Evolutionary conservation across 345 rosid genomes (phyloP), one percentile per base, ranked within the genome.

Genomic region (Cardiospermum halicacabum): DNA sequence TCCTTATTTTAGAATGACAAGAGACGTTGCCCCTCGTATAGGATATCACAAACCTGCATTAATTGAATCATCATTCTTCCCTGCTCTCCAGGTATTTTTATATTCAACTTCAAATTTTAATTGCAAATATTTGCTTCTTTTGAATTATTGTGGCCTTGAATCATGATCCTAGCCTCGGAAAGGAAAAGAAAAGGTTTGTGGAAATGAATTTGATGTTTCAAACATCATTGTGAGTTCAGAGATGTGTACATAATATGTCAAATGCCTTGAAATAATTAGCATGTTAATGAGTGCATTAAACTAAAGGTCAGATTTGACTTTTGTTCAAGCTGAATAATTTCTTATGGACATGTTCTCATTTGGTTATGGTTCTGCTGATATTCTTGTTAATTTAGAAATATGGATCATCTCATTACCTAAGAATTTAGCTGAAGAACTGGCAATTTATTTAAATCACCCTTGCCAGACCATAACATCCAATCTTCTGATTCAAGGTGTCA

Each of bases 1-100:
- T 75, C 99, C 97, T 55, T 94, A 94, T 77, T 93, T 91, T 75
- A 88, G 96, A 76, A 91, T 88, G 96, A 91, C 99, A 15, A 77
- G 96, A n/a, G 96, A 93, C 84, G 99, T 88, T 69, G 96, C 98
- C 58, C 96, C 97, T 7, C 87, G 95, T 40, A 50, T 91, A 60
- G 97, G 98, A 79, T 93, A 86, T 71, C 87, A 89, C 77, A 93
- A 93, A 78, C 97, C 97, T 58, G 78, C 98, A 18, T 73, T 93
- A 70, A 90, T 93, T 65, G 97, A 93, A 75, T 90, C 97, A 1
- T 7, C 78, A 31, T 88, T 93, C 65, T 94, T 88, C 54, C 91
- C 93, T 64, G 96, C 96, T 22, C 74, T 89, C 39, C 93, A 87
- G 96, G 96, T 83, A 80, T 54, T 65, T 11, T 32, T 58, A 16